Evolutionary conservation across 2,329 filamentous ascomycete genomes (phyloP).

Genomic region (Diaporthe sp.): DNA sequence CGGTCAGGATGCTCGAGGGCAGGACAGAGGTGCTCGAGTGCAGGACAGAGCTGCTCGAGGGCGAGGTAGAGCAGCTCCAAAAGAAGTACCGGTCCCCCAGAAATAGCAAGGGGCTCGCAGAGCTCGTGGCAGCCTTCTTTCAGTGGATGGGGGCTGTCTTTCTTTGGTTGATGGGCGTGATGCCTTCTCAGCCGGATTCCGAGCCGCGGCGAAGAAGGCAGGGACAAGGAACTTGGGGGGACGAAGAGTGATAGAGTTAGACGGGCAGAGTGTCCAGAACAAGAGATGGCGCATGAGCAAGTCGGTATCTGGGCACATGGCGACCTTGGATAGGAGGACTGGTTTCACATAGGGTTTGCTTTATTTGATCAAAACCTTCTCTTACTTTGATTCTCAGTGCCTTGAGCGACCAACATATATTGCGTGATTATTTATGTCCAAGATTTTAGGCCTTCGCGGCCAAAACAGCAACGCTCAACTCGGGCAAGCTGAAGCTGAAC

Average conservation of each 20-base stretch:
- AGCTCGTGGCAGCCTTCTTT: neutral
- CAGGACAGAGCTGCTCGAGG: no score
- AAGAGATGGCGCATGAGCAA: neutral
- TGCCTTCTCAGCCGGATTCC: no score
- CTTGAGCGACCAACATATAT: no score
- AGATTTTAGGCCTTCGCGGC: slow-evolving; percentile 52
- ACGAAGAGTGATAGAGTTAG: neutral
- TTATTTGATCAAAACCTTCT: neutral
- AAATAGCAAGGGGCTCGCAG: neutral
- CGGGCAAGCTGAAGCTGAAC: slow-evolving; percentile 67
- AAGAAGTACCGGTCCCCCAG: neutral
- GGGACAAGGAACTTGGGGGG: neutral
- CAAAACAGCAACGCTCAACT: slow-evolving; percentile 69
- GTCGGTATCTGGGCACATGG: neutral
- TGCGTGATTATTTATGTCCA: neutral
- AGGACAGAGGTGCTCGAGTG: neutral
- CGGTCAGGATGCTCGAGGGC: neutral
- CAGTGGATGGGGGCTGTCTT: neutral
- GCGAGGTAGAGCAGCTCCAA: no score
- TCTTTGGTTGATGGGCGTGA: neutral
- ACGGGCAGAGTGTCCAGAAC: neutral
- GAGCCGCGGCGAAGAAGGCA: no score
- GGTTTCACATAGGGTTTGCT: neutral
- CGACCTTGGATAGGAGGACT: neutral
- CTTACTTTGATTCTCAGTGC: neutral